A percentile compares a stretch with the other conserved stretches of the same genome.
Evolutionary conservation across 2,329 filamentous ascomycete genomes (phyloP).

Genomic region (Calonectria pteridis): DNA sequence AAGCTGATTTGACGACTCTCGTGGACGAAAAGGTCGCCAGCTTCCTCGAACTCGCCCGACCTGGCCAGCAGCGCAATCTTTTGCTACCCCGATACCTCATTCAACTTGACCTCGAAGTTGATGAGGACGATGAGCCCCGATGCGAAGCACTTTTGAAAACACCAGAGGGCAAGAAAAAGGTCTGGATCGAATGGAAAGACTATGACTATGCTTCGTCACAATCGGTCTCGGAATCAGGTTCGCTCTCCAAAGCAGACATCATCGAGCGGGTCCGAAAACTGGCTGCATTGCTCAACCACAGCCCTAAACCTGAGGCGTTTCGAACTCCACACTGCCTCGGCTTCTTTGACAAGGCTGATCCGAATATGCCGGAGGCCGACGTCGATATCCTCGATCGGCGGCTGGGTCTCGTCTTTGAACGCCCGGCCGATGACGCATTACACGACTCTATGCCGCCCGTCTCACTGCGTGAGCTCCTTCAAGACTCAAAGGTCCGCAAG

Average conservation of each 20-base stretch:
- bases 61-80: constrained; percentile 48
- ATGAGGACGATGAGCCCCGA: constrained; percentile 51
- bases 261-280: constrained; percentile 60
- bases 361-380: constrained; percentile 50
- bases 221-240: constrained; percentile 49
- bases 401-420: constrained; percentile 67
- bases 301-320: constrained; percentile 62
- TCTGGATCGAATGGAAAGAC: constrained; percentile 66
- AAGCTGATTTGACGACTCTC: constrained; percentile 42
- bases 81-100: constrained; percentile 52
- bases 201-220: constrained; percentile 54
- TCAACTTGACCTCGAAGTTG: constrained; percentile 47
- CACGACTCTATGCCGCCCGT: constrained; percentile 55
- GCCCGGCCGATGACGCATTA: constrained; percentile 54
- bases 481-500: constrained; percentile 49
- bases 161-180: constrained; percentile 51
- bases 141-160: constrained; percentile 56
- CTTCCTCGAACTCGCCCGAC: constrained; percentile 55
- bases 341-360: constrained; percentile 61
- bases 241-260: constrained; percentile 57
- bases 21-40: constrained; percentile 53
- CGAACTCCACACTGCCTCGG: constrained; percentile 64
- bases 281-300: constrained; percentile 60
- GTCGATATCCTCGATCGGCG: constrained; percentile 57
- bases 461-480: constrained; percentile 62